Evolutionary conservation across 805 yeast species (phyloP).

Genomic region (Kuraishia piskuri): DNA sequence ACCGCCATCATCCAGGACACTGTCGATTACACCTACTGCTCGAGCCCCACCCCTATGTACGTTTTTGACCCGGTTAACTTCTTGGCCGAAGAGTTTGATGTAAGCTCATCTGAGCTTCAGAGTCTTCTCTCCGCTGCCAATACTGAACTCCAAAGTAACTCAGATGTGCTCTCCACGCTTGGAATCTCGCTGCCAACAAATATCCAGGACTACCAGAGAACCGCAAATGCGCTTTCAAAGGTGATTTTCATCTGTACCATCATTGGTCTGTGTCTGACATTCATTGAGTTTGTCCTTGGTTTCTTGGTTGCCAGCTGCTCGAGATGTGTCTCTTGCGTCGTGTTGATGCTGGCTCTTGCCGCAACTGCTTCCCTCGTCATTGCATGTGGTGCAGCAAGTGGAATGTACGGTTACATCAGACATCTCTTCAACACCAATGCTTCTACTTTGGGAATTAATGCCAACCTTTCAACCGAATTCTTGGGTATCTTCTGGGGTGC

Average conservation of each 20-base stretch:
- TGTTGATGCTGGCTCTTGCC: conserved; percentile 34
- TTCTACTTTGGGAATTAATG: conserved; percentile 43
- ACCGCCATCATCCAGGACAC: conserved; percentile 19
- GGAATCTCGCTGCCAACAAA: conserved; percentile 44
- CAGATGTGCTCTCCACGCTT: conserved; percentile 4
- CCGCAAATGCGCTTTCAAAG: conserved; percentile 38
- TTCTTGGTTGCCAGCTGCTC: conserved; percentile 35
- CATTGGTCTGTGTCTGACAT: conserved; percentile 36
- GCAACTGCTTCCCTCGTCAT: conserved; percentile 29
- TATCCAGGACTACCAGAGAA: conserved; percentile 34
- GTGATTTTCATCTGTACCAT: conserved; percentile 52
- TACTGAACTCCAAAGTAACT: not conserved
- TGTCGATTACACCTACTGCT: conserved; percentile 38
- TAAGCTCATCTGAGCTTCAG: not conserved
- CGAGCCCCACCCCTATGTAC: conserved; percentile 45
- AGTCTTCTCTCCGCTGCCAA: conserved; percentile 5
- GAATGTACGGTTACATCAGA: conserved; percentile 41
- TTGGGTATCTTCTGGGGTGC: conserved; percentile 20
- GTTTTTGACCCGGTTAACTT: conserved; percentile 42
- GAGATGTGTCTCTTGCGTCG: conserved; percentile 33
- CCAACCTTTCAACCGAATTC: conserved; percentile 27
- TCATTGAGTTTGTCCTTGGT: conserved; percentile 33
- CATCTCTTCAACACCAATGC: conserved; percentile 41
- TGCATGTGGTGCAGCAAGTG: conserved; percentile 55
- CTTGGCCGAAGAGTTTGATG: conserved; percentile 14